Evolutionary conservation across 2,329 filamentous ascomycete genomes (phyloP), one percentile per base, ranked within the genome.

Genomic region (Scortechinia acanthostroma): DNA sequence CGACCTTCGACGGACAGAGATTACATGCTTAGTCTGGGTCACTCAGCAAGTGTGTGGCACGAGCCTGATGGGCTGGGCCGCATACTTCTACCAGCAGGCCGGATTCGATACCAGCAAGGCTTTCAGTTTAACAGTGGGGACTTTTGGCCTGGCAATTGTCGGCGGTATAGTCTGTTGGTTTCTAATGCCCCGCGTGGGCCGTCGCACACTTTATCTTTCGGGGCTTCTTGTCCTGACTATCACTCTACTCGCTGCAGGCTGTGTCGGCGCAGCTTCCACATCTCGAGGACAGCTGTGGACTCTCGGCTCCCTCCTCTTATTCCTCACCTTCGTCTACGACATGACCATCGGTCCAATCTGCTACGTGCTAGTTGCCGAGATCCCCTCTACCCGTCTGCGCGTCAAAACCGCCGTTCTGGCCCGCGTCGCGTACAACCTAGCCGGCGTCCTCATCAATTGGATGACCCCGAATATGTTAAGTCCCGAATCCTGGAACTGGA

Each of bases 381-480:
- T 95, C 19, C 90, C 88, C 0, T 89, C 88, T 0, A 79, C 87
- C 14, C 77, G 90, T 2, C 73, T 96, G 23, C 86, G 91, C 58
- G 90, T 94, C 69, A 95, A 95, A 70, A 95, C 91, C 0, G 86
- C 95, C 19, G 90, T 93, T 1, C 75, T 95, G 2, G 89, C 86
- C 1, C 84, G 90, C 46, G 87, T 88, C 53, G 68, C 89, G 42
- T 87, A 86, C 71, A 91, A 93, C 56, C 69, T 95, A 43, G 86
- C 91, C 40, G 84, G 78, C 50, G 95, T 96, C 52, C 66, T 95
- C 54, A 88, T 82, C 58, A 83, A 80, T 43, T 83, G 95, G 3
- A 64, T 95, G 33, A 94, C 88, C 0, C 90, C 90, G 0, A 95
- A 94, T 65, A 95, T 95, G 90, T 74, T 95, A 35, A 95, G 95